Percentiles rank a stretch among this genome's conserved stretches.
phyloP scores from a whole-genome alignment of 1,284 basidiomycete genomes.

The Microbotryum saponariae region DNA sequence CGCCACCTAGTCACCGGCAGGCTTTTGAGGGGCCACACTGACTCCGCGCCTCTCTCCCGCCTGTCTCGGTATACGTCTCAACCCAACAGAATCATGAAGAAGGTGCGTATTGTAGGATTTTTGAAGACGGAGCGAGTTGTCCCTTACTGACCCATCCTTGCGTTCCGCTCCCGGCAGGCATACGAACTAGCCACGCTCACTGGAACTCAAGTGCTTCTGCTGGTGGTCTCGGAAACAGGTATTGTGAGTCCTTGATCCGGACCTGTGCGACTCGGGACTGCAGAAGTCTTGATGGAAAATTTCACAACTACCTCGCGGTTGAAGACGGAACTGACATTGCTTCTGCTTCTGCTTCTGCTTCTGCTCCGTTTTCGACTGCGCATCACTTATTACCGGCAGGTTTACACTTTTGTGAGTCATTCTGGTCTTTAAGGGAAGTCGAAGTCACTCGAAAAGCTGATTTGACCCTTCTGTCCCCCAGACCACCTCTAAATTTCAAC shows the following conservation, averaged over 20 bases:
- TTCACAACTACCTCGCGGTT: too few relatives aligned
- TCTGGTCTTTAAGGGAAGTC: neutral
- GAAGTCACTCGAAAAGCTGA: neutral
- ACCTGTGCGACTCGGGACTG: too few relatives aligned
- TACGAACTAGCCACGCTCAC: slow-evolving; percentile 97
- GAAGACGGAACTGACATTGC: neutral
- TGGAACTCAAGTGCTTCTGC: slow-evolving; percentile 89
- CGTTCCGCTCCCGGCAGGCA: slow-evolving; percentile 53
- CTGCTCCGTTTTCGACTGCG: neutral
- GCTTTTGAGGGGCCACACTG: too few relatives aligned
- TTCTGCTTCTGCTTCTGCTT: too few relatives aligned
- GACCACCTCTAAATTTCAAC: slow-evolving; percentile 65
- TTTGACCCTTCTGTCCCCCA: neutral
- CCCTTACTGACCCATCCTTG: slow-evolving; percentile 7
- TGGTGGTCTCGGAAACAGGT: slow-evolving; percentile 97
- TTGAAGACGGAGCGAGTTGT: slow-evolving; percentile 10
- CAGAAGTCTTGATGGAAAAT: too few relatives aligned
- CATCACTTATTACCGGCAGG: slow-evolving; percentile 6
- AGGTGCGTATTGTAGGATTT: slow-evolving; percentile 55
- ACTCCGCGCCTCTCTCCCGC: too few relatives aligned
- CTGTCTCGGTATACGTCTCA: too few relatives aligned
- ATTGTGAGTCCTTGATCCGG: slow-evolving; percentile 51
- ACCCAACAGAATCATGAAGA: slow-evolving; percentile 73
- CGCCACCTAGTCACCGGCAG: too few relatives aligned
- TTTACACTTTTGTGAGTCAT: slow-evolving; percentile 65